Percentiles rank a stretch among this genome's conserved stretches.
Evolutionary conservation across 2,329 filamentous ascomycete genomes (phyloP).

Genomic region (Penicillium crustosum): DNA sequence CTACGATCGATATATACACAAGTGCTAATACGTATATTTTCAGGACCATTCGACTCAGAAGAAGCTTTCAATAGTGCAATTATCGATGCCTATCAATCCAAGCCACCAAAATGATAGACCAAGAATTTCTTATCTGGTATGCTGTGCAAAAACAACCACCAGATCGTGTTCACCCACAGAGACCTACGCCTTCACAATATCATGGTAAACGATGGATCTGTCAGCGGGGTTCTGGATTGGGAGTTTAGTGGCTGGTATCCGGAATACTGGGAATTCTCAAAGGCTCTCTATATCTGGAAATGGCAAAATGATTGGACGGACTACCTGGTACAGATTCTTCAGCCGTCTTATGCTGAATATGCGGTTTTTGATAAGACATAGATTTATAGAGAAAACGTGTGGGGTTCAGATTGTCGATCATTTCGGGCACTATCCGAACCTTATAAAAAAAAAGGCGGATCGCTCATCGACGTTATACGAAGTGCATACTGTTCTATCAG

Average conservation of each 20-base stretch:
- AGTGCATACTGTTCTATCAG: background rate
- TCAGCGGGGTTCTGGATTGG: background rate
- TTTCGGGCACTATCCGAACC: background rate
- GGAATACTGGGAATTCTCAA: background rate
- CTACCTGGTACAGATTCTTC: background rate
- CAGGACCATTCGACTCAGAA: background rate
- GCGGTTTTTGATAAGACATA: background rate
- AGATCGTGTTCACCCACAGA: background rate
- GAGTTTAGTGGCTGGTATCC: background rate
- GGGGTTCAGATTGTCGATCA: background rate
- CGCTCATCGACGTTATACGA: background rate
- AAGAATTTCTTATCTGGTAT: background rate
- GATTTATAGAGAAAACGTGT: background rate
- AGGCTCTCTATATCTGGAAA: background rate
- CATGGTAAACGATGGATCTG: background rate
- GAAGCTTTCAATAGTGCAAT: background rate
- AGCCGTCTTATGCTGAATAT: no score
- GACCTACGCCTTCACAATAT: background rate
- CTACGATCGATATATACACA: background rate
- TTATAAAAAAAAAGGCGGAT: background rate
- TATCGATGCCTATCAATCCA: background rate
- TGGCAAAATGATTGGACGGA: background rate
- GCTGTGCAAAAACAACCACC: background rate
- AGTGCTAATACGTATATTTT: background rate
- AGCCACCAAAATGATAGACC: background rate